A percentile compares a stretch with the other conserved stretches of the same genome.
Conservation (phyloP, 169 alveolate species). For the Eimeria brunetti region DNA sequence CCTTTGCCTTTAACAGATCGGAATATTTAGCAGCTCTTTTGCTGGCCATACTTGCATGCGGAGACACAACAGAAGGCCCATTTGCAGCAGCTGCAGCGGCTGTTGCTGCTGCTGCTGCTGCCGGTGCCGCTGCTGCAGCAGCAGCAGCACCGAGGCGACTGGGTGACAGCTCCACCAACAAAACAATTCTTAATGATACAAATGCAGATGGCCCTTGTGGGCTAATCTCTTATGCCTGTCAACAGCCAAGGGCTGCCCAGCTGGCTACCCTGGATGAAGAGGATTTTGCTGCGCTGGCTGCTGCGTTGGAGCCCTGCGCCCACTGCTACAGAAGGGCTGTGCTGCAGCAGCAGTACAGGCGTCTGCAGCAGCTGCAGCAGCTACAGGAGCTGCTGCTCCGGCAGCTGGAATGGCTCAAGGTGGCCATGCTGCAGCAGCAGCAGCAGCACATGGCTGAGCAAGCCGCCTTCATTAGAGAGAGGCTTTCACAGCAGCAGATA, state of each 20-base stretch:
- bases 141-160: background rate
- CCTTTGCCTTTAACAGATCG: background rate
- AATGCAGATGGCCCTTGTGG: background rate
- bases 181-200: background rate
- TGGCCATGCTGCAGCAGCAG: constrained; percentile 15
- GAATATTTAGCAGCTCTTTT: constrained; percentile 50
- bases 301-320: constrained; percentile 29
- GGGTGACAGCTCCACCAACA: background rate
- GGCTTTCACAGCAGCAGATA: constrained; percentile 1
- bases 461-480: constrained; percentile 15
- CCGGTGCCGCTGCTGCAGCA: background rate
- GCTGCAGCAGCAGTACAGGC: constrained; percentile 30
- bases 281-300: constrained; percentile 18
- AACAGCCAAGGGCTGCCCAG: background rate
- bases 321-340: constrained; percentile 26
- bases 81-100: constrained; percentile 23
- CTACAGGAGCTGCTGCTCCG: constrained; percentile 18
- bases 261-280: constrained; percentile 30
- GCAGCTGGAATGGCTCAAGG: constrained; percentile 5
- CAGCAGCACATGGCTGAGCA: constrained; percentile 51
- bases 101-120: constrained; percentile 4
- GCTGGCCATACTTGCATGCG: background rate
- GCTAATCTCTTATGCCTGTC: background rate
- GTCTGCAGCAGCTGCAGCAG: constrained; percentile 36
- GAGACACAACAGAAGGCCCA: background rate